phyloP scores from a whole-genome alignment of 768 basidiomycete species.

The Tulasnella sp. region DNA sequence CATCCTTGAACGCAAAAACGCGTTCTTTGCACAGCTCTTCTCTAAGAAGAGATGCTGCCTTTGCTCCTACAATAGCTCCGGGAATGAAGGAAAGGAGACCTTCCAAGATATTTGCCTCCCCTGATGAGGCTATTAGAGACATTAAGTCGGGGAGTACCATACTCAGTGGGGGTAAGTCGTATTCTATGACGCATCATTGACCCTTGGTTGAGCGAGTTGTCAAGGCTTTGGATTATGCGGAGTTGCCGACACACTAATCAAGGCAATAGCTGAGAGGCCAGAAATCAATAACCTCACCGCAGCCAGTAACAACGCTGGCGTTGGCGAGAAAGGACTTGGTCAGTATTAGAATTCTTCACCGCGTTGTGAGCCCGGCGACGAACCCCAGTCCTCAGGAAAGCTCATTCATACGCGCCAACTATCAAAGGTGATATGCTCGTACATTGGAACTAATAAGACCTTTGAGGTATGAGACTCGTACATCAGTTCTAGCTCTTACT shows the following conservation, averaged over 20 bases:
- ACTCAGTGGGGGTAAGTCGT: conserved; percentile 60
- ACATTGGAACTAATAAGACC: conserved; percentile 43
- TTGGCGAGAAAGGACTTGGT: conserved; percentile 60
- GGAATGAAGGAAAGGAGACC: conserved; percentile 12
- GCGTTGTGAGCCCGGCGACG: not conserved
- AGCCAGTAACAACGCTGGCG: conserved; percentile 81
- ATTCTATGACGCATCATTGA: not conserved
- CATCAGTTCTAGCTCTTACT: conserved; percentile 35
- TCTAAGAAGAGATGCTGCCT: not conserved
- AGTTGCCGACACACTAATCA: conserved; percentile 76
- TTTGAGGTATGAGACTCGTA: conserved; percentile 9
- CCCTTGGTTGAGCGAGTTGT: conserved; percentile 2
- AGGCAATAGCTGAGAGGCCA: conserved; percentile 57
- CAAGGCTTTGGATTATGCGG: conserved; percentile 83
- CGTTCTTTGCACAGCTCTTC: too few relatives aligned
- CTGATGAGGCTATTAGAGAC: conserved; percentile 71
- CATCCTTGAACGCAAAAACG: too few relatives aligned
- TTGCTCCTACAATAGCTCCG: not conserved
- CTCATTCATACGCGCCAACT: conserved; percentile 64
- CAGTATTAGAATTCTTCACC: conserved; percentile 18
- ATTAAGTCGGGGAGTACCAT: conserved; percentile 68
- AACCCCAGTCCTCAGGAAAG: conserved; percentile 28
- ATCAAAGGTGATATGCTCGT: conserved; percentile 74
- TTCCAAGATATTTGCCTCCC: conserved; percentile 61
- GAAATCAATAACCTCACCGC: conserved; percentile 64